These are phyloP conservation scores for Ceratocystis albifundus DNA, from an alignment of 2,329 filamentous ascomycete species.

Conservation along the genomic window DNA sequence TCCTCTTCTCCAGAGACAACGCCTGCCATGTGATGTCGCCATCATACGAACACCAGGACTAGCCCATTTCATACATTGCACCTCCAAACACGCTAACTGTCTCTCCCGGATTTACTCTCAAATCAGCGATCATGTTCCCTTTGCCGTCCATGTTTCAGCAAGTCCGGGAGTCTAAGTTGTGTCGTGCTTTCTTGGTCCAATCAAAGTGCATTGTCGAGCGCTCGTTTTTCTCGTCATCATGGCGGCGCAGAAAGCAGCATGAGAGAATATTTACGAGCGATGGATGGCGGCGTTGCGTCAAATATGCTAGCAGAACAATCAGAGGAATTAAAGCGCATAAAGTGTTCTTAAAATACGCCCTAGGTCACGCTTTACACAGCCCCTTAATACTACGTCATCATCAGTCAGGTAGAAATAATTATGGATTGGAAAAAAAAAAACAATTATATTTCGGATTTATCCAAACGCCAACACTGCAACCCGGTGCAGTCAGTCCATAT, in stretches of 20 bases:
- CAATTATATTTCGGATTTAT: slow-evolving; percentile 3
- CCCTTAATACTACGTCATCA: not conserved
- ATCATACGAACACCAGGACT: not conserved
- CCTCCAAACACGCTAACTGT: too few relatives aligned
- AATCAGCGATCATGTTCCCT: not conserved
- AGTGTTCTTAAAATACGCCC: not conserved
- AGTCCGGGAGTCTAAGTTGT: not conserved
- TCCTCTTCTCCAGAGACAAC: too few relatives aligned
- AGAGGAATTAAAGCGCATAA: not conserved
- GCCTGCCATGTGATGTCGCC: too few relatives aligned
- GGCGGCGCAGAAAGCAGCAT: not conserved
- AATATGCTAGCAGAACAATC: not conserved
- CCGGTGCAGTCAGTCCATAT: slow-evolving; percentile 7
- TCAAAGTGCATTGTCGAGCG: not conserved
- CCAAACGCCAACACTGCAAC: slow-evolving; percentile 11
- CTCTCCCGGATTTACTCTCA: not conserved
- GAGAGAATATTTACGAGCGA: too few relatives aligned
- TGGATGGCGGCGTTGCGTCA: too few relatives aligned
- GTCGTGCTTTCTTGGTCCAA: not conserved
- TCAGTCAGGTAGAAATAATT: not conserved
- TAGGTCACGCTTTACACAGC: not conserved
- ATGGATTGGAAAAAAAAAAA: not conserved
- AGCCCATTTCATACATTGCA: too few relatives aligned
- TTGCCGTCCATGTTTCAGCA: not conserved
- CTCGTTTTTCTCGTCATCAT: not conserved